phyloP scores from a whole-genome alignment of 345 rosid genomes.

The Corchorus capsularis region DNA sequence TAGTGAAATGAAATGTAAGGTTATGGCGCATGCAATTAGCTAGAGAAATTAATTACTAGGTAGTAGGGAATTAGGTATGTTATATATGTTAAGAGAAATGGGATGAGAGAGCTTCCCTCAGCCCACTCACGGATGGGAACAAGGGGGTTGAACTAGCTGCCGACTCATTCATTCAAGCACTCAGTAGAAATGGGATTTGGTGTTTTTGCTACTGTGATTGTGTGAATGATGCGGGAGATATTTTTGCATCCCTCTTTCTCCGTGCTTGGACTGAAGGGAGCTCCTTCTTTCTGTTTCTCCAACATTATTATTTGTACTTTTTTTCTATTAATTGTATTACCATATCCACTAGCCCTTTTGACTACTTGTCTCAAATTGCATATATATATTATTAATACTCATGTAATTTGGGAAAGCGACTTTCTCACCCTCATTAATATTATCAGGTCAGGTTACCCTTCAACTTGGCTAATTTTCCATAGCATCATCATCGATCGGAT shows the following conservation, averaged over 20 bases:
- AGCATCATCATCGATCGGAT: background rate
- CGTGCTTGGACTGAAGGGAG: constrained; percentile 99
- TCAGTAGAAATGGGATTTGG: constrained; percentile 26
- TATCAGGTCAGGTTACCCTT: background rate
- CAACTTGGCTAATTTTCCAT: background rate
- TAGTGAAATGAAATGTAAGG: background rate
- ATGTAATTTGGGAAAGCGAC: background rate
- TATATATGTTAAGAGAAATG: constrained; percentile 25
- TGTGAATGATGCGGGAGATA: constrained; percentile 99
- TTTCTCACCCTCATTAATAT: background rate
- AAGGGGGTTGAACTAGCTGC: constrained; percentile 78
- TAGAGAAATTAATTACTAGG: no score
- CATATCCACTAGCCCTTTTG: no score
- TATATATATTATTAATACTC: no score
- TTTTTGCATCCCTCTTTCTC: constrained; percentile 62
- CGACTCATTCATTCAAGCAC: constrained; percentile 97
- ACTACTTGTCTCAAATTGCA: background rate
- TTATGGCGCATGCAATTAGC: background rate
- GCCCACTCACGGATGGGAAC: constrained; percentile 72
- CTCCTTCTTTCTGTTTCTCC: constrained; percentile 56
- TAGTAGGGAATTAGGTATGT: no score
- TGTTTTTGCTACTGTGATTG: constrained; percentile 55
- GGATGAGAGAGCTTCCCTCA: constrained; percentile 80
- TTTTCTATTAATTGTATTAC: no score
- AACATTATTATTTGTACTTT: no score